Base-by-base conservation (phyloP, 257 asterid species). In the Gynochthodes officinalis region DNA sequence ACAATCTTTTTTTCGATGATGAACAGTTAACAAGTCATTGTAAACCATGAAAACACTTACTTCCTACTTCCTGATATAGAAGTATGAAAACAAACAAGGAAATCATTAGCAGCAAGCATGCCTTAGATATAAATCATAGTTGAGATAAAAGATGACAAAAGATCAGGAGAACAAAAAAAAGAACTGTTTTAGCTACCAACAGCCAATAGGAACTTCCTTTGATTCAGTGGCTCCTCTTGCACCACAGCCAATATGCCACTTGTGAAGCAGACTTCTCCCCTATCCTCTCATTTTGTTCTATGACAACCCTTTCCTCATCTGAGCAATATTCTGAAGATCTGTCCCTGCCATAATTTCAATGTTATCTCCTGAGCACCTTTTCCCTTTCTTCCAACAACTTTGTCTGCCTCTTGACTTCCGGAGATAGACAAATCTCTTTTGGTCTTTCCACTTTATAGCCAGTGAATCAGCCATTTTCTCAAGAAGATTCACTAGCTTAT, bases 191-290 rank as follows among this genome's bases (percentile, higher is more conserved):
- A 91, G 80, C 86, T 87, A 78, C 85, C 86, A 64, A 72, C 70
- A 68, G 97, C 90, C 78, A 84, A 86, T 72, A 95, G 35, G 76
- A 85, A 80, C 80, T 86, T 90, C 74, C 82, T 82, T 75, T 82
- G 85, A 78, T 85, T 88, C 14, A 46, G 80, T 5, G 92, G 89
- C 54, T 95, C 99, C 87, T 87, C 96, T 44, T 81, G 90, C 83
- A 92, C 80, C 77, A 64, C 82, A 60, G 30, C 78, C 75, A 39
- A 67, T 65, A 67, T 46, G n/a, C 37, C 42, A 37, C 64, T 21
- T 62, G 82, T 67, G 72, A 55, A 70, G 75, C 68, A 70, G 66
- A 76, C 32, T 70, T 79, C 60, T 67, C 83, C 57, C 70, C 72
- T 32, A 49, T 75, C 18, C 37, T 63, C 35, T 57, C 80, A n/a